Evolutionary conservation across 192 early-diverging fungal genomes (phyloP).

Genomic region (Backusella mclennaniae): DNA sequence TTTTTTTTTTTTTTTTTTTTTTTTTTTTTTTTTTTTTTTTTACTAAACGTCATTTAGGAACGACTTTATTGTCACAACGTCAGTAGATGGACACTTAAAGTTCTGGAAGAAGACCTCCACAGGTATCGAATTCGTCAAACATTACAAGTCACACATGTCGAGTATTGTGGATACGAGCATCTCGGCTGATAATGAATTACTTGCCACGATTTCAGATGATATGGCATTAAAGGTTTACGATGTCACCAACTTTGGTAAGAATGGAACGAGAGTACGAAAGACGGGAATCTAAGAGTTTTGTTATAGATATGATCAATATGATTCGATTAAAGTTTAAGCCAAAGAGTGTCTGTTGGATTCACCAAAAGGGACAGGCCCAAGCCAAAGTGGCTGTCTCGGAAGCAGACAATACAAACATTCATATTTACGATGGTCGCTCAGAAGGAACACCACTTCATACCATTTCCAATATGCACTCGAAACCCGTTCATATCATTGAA

Average conservation of each 20-base stretch:
- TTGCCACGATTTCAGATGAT: slow-evolving; percentile 83
- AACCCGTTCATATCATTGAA: slow-evolving; percentile 78
- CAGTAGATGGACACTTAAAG: slow-evolving; percentile 95
- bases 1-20: background rate
- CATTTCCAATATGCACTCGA: slow-evolving; percentile 63
- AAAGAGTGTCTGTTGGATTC: slow-evolving; percentile 80
- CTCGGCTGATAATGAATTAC: slow-evolving; percentile 73
- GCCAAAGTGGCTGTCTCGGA: slow-evolving; percentile 86
- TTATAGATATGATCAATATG: slow-evolving; percentile 95
- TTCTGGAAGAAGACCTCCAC: slow-evolving; percentile 96
- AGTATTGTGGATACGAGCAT: slow-evolving; percentile 55
- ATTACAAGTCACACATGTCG: slow-evolving; percentile 84
- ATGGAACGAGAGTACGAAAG: too few relatives aligned
- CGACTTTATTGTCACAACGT: slow-evolving; percentile 94
- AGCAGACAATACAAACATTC: slow-evolving; percentile 61
- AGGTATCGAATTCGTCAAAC: slow-evolving; percentile 99
- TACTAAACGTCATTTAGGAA: slow-evolving; percentile 42
- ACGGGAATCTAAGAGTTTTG: background rate
- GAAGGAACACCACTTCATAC: slow-evolving; percentile 60
- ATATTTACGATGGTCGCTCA: slow-evolving; percentile 83
- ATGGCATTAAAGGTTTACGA: slow-evolving; percentile 93
- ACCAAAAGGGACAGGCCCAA: slow-evolving; percentile 80
- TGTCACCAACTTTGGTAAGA: slow-evolving; percentile 88
- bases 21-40: background rate
- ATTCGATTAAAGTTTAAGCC: slow-evolving; percentile 79